Percentiles rank a stretch among this genome's conserved stretches.
phyloP scores from a whole-genome alignment of 352 stramenopile genomes.

The Globisporangium nodosum region DNA sequence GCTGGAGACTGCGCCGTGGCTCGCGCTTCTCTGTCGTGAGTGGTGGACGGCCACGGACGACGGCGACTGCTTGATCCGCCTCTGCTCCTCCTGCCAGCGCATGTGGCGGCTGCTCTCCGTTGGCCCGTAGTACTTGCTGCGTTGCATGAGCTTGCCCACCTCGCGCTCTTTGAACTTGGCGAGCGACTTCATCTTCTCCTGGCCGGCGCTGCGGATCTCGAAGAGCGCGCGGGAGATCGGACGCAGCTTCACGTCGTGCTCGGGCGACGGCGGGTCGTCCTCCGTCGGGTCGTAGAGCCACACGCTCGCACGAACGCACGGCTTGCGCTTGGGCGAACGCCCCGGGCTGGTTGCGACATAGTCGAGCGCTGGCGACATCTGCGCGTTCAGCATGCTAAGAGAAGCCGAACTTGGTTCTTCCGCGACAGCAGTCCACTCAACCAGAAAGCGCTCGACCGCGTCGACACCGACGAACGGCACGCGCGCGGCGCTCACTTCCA shows the following conservation, averaged over 20 bases:
- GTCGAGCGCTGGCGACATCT: slow-evolving; percentile 8
- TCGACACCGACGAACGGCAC: slow-evolving; percentile 20
- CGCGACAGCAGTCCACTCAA: slow-evolving; percentile 14
- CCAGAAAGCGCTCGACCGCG: slow-evolving; percentile 17
- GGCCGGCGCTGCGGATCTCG: slow-evolving; percentile 57
- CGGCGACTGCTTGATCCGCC: slow-evolving; percentile 29
- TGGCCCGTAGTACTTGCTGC: slow-evolving; percentile 72
- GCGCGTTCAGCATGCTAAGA: neutral
- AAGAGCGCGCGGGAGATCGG: slow-evolving; percentile 74
- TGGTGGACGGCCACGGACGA: slow-evolving; percentile 3
- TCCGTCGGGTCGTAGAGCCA: slow-evolving; percentile 70
- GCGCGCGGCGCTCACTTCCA: slow-evolving; percentile 33
- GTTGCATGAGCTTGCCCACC: slow-evolving; percentile 45
- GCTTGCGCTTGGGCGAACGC: slow-evolving; percentile 16
- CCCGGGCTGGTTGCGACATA: neutral
- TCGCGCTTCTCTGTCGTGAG: slow-evolving; percentile 26
- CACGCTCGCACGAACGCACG: slow-evolving; percentile 34
- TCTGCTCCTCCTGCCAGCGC: slow-evolving; percentile 68
- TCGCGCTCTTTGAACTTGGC: slow-evolving; percentile 51
- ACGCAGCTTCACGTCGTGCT: slow-evolving; percentile 58
- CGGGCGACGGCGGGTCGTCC: slow-evolving; percentile 16
- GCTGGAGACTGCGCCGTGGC: slow-evolving; percentile 24
- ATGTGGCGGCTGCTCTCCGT: slow-evolving; percentile 75
- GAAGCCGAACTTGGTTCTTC: slow-evolving; percentile 18
- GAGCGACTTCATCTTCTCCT: slow-evolving; percentile 48